Base-by-base conservation (phyloP, 768 basidiomycete genomes). In the Lentinula detonsa region DNA sequence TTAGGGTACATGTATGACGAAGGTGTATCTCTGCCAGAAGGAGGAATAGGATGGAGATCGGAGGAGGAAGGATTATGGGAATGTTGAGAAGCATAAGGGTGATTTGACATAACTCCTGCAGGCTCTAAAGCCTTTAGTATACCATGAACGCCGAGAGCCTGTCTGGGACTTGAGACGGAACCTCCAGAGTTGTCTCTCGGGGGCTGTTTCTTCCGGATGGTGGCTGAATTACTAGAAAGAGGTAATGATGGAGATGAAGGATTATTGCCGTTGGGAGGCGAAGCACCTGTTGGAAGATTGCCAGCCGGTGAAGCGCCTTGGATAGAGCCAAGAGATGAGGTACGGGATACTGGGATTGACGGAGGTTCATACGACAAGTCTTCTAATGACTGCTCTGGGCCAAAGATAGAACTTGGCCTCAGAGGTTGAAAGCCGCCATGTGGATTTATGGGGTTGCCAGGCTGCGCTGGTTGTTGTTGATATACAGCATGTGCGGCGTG, bases 91-190 rank as follows among this genome's bases (percentile, higher is more conserved):
- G 35, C 69, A 68, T n/a, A 72, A 64, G 57, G 72, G 78, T 13
- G 68, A 56, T 42, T 28, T 15, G 53, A 16, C 4, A 18, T 33
- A 5, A 55, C 71, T 66, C 62, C 40, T 18, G 76, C 69, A 56
- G 89, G 86, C 59, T 91, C 88, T 15, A 91, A 75, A 2, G 89
- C 78, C 50, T 75, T 77, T 59, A 89, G 74, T 49, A 88, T 86
- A 18, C 80, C 82, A 13, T 86, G 69, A 0, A 84, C 82, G 9
- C 72, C 76, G 1, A 74, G 71, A 57, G 70, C 63, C 6, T 69
- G 63, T 69, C 0, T 72, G 67, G 1, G 71, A 55, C 39, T 74
- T 70, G 65, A 74, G 62, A 78, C 80, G 1, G 83, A 82, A 0
- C 81, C 40, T 5, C 37, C 55, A 82, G 8, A 76, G 70, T 2